Percentiles rank a stretch among this genome's conserved stretches.
phyloP scores from a whole-genome alignment of 1,139 yeast species.

The Suhomyces panamericanus region DNA sequence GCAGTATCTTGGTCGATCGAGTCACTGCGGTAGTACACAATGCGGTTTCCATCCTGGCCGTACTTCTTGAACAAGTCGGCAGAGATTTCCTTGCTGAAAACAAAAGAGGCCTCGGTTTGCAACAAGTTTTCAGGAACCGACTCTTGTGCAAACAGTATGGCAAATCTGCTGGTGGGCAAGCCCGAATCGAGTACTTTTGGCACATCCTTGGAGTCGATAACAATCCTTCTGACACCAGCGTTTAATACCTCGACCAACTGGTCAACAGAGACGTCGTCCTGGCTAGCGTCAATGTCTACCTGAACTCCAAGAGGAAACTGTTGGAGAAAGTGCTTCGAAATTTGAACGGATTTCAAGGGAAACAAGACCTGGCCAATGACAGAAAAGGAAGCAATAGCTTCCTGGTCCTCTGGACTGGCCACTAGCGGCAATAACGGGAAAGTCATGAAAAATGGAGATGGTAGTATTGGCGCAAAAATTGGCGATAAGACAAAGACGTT shows the following conservation, averaged over 20 bases:
- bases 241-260: slow-evolving; percentile 59
- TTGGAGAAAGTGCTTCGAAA: slow-evolving; percentile 37
- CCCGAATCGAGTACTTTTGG: slow-evolving; percentile 47
- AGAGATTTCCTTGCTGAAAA: slow-evolving; percentile 20
- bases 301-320: slow-evolving; percentile 35
- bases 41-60: slow-evolving; percentile 43
- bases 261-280: slow-evolving; percentile 31
- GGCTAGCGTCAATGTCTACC: slow-evolving; percentile 37
- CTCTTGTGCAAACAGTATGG: slow-evolving; percentile 32
- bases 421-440: slow-evolving; percentile 49
- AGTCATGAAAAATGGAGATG: slow-evolving; percentile 27
- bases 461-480: not conserved
- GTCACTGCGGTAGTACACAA: slow-evolving; percentile 34
- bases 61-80: slow-evolving; percentile 22
- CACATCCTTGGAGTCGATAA: slow-evolving; percentile 39
- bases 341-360: slow-evolving; percentile 29
- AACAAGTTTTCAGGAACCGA: slow-evolving; percentile 16
- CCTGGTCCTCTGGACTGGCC: slow-evolving; percentile 22
- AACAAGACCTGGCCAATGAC: slow-evolving; percentile 43
- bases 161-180: slow-evolving; percentile 61
- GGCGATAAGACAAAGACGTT: slow-evolving; percentile 1
- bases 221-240: slow-evolving; percentile 59
- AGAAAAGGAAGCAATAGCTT: slow-evolving; percentile 28
- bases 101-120: slow-evolving; percentile 25
- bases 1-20: slow-evolving; percentile 28